phyloP scores from a whole-genome alignment of 148 eudicot genomes.

The Diospyros kaki region DNA sequence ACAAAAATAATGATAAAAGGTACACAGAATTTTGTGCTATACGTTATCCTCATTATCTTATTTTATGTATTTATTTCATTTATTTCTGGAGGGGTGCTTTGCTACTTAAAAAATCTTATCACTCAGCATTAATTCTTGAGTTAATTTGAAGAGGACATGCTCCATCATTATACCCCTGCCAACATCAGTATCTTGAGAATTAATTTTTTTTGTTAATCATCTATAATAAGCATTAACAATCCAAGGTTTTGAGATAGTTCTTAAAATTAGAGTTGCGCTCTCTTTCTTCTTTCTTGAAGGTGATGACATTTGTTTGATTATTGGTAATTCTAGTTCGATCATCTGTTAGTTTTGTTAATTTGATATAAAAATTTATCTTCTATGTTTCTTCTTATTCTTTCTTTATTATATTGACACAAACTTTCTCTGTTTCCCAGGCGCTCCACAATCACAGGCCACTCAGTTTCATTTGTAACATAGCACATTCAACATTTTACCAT shows the following conservation, averaged over 20 bases:
- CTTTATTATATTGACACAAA: background rate
- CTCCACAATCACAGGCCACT: background rate
- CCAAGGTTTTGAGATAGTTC: background rate
- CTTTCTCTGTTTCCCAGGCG: background rate
- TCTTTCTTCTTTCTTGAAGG: background rate
- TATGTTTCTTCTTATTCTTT: background rate
- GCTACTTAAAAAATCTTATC: background rate
- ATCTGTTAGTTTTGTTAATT: background rate
- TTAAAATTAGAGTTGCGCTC: background rate
- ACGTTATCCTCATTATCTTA: background rate
- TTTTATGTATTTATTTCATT: background rate
- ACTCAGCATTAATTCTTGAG: background rate
- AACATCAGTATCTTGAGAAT: background rate
- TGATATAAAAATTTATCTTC: background rate
- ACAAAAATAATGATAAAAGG: slow-evolving; percentile 77
- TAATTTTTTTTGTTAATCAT: background rate
- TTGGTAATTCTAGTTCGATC: background rate
- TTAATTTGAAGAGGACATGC: slow-evolving; percentile 1
- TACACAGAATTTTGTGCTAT: slow-evolving; percentile 14
- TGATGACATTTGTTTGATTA: background rate
- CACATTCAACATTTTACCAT: too few relatives aligned
- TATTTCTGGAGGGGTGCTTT: background rate
- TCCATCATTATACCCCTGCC: background rate
- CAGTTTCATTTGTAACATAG: background rate
- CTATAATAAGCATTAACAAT: background rate